A percentile compares a stretch with the other conserved stretches of the same genome.
Conservation (phyloP, 441 rosid species). For the Gossypium gossypioides region DNA sequence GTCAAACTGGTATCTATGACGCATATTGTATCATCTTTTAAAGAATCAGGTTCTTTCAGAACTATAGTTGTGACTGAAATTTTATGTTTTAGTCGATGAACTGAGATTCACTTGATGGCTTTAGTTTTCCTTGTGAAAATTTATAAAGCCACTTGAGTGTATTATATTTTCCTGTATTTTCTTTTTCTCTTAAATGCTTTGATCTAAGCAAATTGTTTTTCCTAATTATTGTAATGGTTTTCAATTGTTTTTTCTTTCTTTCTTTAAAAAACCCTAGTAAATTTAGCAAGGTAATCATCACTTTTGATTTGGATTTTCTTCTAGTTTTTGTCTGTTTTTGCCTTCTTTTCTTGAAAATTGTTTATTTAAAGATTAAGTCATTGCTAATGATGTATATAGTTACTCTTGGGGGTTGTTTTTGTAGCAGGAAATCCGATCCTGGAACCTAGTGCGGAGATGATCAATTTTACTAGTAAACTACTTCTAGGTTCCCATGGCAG, state of each 20-base stretch:
- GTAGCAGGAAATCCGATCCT: constrained; percentile 56
- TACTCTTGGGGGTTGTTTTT: constrained; percentile 1
- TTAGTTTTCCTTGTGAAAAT: not conserved
- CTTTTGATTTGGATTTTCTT: not conserved
- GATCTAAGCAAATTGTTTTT: not conserved
- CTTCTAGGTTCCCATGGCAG: constrained; percentile 40
- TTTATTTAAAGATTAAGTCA: not conserved
- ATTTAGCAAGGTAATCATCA: not conserved
- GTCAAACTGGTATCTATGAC: not conserved
- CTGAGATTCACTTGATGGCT: not conserved
- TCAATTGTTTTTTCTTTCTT: not conserved
- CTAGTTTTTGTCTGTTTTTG: not conserved
- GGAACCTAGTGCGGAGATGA: constrained; percentile 39
- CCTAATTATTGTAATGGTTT: not conserved
- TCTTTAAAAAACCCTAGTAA: not conserved
- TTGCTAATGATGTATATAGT: not conserved
- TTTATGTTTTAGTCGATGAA: not conserved
- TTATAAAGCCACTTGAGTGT: not conserved
- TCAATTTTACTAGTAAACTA: constrained; percentile 66
- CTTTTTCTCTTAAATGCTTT: not conserved
- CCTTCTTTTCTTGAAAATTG: constrained; percentile 30
- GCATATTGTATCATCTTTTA: not conserved
- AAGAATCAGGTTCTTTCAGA: not conserved
- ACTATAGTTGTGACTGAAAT: not conserved
- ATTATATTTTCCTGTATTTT: not conserved